Percentiles rank a stretch among this genome's conserved stretches.
phyloP scores from a whole-genome alignment of 306 rosid species.

The Clitoria ternatea region DNA sequence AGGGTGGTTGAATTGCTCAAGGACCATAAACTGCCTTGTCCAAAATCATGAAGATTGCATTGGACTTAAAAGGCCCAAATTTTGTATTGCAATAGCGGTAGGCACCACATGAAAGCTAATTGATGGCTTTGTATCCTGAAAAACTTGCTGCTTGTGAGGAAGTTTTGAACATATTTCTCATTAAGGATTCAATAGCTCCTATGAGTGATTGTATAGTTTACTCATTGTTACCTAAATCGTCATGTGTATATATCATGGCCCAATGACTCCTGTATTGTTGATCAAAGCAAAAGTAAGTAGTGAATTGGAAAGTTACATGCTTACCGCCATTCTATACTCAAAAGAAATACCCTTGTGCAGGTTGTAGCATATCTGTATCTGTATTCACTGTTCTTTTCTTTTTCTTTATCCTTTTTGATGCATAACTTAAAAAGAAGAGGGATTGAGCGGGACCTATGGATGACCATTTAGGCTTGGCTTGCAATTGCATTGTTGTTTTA shows the following conservation, averaged over 20 bases:
- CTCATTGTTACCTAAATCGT: neutral
- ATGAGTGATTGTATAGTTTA: neutral
- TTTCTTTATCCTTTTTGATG: neutral
- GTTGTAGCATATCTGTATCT: neutral
- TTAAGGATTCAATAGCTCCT: neutral
- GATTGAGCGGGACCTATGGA: neutral
- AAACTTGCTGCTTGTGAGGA: slow-evolving; percentile 1
- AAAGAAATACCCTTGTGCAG: neutral
- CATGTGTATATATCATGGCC: neutral
- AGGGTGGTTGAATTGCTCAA: slow-evolving; percentile 67
- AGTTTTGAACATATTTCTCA: neutral
- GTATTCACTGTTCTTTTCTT: neutral
- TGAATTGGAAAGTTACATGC: neutral
- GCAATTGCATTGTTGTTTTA: neutral
- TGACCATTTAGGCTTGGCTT: neutral
- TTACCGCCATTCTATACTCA: neutral
- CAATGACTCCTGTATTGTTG: neutral
- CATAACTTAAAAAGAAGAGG: neutral
- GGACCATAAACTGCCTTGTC: slow-evolving; percentile 34
- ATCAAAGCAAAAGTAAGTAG: neutral
- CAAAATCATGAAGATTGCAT: slow-evolving; percentile 31
- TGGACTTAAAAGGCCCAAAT: neutral
- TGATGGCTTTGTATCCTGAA: slow-evolving; percentile 11
- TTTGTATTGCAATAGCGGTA: neutral
- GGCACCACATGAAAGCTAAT: slow-evolving; percentile 12